Percentiles rank a stretch among this genome's conserved stretches.
Evolutionary conservation across 352 stramenopile genomes (phyloP).

Genomic region (Phytophthora macrochlamydospora): DNA sequence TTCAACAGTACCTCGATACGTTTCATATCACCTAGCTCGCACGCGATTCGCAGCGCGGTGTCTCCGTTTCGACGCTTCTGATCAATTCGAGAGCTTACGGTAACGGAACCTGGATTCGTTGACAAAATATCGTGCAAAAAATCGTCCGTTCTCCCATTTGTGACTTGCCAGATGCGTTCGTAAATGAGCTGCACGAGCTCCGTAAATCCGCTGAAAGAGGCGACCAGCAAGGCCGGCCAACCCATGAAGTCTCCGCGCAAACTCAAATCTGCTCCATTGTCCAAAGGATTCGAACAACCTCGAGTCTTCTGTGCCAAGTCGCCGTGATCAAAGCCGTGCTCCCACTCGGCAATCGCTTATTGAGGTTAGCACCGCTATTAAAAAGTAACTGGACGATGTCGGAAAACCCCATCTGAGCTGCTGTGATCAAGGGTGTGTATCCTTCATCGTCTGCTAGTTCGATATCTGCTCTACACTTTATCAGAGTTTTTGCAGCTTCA

Average conservation of each 20-base stretch:
- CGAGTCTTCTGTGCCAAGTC: slow-evolving; percentile 6
- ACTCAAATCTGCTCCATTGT: slow-evolving; percentile 7
- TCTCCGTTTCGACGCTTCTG: no score
- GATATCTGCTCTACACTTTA: slow-evolving; percentile 7
- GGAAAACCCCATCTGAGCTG: slow-evolving; percentile 10
- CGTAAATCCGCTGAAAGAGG: slow-evolving; percentile 5
- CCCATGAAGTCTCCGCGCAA: slow-evolving; percentile 14
- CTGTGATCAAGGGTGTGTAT: slow-evolving; percentile 15
- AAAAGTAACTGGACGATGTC: slow-evolving; percentile 15
- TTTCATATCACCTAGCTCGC: no score
- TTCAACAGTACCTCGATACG: no score
- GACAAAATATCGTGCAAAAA: neutral
- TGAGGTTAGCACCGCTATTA: neutral
- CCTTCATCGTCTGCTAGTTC: slow-evolving; percentile 12
- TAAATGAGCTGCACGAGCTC: slow-evolving; percentile 20
- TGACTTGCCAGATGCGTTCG: slow-evolving; percentile 3
- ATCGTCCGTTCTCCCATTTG: neutral
- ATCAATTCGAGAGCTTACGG: no score
- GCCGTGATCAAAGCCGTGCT: slow-evolving; percentile 13
- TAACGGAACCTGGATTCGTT: neutral
- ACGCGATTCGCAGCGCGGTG: no score
- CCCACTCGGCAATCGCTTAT: slow-evolving; percentile 5
- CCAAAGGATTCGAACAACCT: slow-evolving; percentile 13
- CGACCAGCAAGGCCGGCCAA: slow-evolving; percentile 3
- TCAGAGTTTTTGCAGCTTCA: neutral